These are phyloP conservation scores for Penicillium brasilianum DNA, from an alignment of 2,329 filamentous ascomycete genomes.

Conservation along the genomic window DNA sequence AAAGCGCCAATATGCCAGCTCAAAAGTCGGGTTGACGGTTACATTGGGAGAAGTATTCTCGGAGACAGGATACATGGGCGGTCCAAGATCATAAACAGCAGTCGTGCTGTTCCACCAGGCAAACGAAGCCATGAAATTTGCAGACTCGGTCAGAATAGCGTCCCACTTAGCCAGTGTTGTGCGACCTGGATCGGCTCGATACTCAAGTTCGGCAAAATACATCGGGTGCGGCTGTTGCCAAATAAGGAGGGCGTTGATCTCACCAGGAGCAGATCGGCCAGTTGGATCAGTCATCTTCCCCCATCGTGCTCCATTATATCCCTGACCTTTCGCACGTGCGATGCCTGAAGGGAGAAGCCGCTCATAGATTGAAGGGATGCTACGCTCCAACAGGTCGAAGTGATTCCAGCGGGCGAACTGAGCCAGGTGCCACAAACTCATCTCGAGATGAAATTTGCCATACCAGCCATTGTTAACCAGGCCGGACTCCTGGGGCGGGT, in stretches of 20 bases:
- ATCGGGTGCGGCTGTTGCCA: slow-evolving; percentile 1
- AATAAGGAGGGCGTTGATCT: background rate
- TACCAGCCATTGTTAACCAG: slow-evolving; percentile 21
- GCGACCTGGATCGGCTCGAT: background rate
- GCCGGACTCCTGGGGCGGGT: slow-evolving; percentile 13
- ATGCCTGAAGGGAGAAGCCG: background rate
- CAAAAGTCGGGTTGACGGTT: background rate
- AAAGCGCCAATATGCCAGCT: slow-evolving; percentile 2
- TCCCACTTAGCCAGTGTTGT: background rate
- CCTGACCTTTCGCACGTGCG: background rate
- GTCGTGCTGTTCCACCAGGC: slow-evolving; percentile 1
- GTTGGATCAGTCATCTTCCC: slow-evolving; percentile 1
- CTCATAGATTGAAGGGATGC: slow-evolving; percentile 2
- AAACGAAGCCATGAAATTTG: background rate
- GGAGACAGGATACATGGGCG: slow-evolving; percentile 1
- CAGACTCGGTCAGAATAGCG: background rate
- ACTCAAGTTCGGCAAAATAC: slow-evolving; percentile 1
- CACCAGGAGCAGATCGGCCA: background rate
- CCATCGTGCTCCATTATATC: background rate
- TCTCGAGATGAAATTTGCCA: slow-evolving; percentile 20
- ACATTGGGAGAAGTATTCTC: background rate
- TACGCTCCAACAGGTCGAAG: slow-evolving; percentile 13
- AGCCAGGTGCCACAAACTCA: slow-evolving; percentile 16
- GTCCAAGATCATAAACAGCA: background rate
- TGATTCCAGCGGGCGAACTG: slow-evolving; percentile 19